Conservation (phyloP, 1,284 basidiomycete species). For the Athelia psychrophila region DNA sequence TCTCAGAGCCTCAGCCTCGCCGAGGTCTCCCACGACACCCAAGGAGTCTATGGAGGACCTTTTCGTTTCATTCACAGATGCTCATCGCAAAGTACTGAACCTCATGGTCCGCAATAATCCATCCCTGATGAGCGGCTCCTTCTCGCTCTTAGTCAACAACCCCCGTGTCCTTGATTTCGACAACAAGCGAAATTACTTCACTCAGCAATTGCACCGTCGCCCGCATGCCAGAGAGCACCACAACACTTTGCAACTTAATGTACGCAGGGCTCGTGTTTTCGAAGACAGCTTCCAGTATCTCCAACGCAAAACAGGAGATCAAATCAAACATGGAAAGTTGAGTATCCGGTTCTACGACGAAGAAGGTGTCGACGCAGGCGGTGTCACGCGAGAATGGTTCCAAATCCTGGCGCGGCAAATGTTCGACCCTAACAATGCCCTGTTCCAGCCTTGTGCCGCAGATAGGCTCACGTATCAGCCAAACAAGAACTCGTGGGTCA, state of each 20-base stretch:
- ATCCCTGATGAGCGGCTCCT: slow-evolving; percentile 96
- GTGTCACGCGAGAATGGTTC: slow-evolving; percentile 99
- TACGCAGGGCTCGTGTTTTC: slow-evolving; percentile 92
- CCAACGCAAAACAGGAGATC: slow-evolving; percentile 88
- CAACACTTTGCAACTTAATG: slow-evolving; percentile 85
- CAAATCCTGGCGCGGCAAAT: slow-evolving; percentile 97
- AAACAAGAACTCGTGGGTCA: slow-evolving; percentile 93
- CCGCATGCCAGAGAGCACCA: slow-evolving; percentile 80
- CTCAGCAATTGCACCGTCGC: slow-evolving; percentile 91
- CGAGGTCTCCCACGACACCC: slow-evolving; percentile 61
- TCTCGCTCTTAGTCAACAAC: slow-evolving; percentile 95
- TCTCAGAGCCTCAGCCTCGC: slow-evolving; percentile 59
- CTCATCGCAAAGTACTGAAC: slow-evolving; percentile 93
- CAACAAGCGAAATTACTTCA: slow-evolving; percentile 99
- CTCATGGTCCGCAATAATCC: slow-evolving; percentile 98
- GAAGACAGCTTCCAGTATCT: slow-evolving; percentile 96
- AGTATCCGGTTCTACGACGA: slow-evolving; percentile 97
- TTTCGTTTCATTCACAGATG: slow-evolving; percentile 93
- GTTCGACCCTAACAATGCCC: slow-evolving; percentile 99
- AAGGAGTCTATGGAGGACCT: slow-evolving; percentile 81
- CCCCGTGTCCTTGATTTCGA: slow-evolving; percentile 98
- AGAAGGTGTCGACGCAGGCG: slow-evolving; percentile 98
- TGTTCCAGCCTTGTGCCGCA: slow-evolving; percentile 97
- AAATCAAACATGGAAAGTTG: slow-evolving; percentile 98
- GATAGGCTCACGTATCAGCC: slow-evolving; percentile 95